phyloP scores from a whole-genome alignment of 2,329 filamentous ascomycete species.

The Aspergillus proliferans region DNA sequence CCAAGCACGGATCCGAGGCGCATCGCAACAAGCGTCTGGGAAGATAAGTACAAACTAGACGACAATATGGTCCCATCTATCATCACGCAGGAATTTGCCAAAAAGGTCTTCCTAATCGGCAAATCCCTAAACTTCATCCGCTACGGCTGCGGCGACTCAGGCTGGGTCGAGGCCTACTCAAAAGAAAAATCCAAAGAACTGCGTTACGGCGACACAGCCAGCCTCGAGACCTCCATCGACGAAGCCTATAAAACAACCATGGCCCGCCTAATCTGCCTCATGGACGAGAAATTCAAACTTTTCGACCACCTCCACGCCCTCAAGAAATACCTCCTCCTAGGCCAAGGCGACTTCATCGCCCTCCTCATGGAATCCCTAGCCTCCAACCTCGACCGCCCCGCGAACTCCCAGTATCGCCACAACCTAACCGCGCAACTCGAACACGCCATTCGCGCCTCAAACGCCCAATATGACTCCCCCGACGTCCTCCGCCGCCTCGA shows the following conservation, averaged over 20 bases:
- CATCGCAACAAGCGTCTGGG: constrained; percentile 83
- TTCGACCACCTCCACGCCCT: constrained; percentile 87
- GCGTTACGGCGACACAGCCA: constrained; percentile 86
- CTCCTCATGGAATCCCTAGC: constrained; percentile 94
- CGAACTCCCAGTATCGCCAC: constrained; percentile 94
- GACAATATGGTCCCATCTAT: constrained; percentile 86
- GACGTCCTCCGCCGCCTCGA: constrained; percentile 89
- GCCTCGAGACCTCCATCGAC: constrained; percentile 86
- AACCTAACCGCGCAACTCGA: constrained; percentile 96
- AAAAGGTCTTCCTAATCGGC: constrained; percentile 94
- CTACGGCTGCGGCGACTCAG: constrained; percentile 85
- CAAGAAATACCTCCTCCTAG: constrained; percentile 90
- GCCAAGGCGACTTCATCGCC: constrained; percentile 95
- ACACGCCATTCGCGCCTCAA: constrained; percentile 93
- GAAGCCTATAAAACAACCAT: constrained; percentile 98
- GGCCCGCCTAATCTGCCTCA: constrained; percentile 85
- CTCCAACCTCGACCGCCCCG: constrained; percentile 85
- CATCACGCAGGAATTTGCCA: constrained; percentile 85
- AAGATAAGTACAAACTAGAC: constrained; percentile 89
- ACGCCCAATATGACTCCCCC: constrained; percentile 88
- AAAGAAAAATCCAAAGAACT: constrained; percentile 88
- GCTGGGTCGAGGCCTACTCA: constrained; percentile 94
- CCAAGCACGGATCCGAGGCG: constrained; percentile 45
- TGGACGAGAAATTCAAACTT: constrained; percentile 91
- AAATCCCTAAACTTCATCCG: constrained; percentile 98